phyloP scores from a whole-genome alignment of 305 asterid genomes.

The Fraxinus xanthoxyloides region DNA sequence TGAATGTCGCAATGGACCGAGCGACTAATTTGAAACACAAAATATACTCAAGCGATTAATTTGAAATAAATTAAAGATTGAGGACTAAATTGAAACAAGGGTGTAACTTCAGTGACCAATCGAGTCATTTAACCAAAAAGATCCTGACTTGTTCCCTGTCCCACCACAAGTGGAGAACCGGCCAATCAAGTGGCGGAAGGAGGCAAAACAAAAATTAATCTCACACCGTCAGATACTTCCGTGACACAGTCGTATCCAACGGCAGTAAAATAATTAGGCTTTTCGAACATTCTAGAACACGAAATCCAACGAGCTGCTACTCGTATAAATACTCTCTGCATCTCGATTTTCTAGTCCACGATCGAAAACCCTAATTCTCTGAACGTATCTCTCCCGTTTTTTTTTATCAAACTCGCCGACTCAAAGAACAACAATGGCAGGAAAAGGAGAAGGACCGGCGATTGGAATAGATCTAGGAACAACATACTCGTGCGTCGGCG shows the following conservation, averaged over 20 bases:
- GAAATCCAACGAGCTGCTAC: background rate
- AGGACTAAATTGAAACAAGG: background rate
- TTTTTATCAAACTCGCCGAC: background rate
- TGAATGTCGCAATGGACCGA: background rate
- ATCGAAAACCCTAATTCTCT: background rate
- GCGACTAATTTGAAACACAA: background rate
- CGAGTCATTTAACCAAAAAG: background rate
- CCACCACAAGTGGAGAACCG: background rate
- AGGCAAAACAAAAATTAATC: background rate
- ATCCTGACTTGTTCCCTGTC: background rate
- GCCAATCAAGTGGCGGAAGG: background rate
- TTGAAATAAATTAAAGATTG: background rate
- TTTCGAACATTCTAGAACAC: background rate
- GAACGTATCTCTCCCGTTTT: background rate
- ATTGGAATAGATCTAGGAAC: background rate
- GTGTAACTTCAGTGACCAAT: background rate
- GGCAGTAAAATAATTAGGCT: background rate
- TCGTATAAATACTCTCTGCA: background rate
- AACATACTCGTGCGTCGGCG: background rate
- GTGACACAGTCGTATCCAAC: background rate
- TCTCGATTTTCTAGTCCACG: background rate
- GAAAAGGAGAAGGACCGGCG: background rate
- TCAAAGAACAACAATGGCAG: background rate
- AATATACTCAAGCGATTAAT: background rate
- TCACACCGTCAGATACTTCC: background rate